Conservation (phyloP, 345 rosid species). For the Rhodamnia argentea region DNA sequence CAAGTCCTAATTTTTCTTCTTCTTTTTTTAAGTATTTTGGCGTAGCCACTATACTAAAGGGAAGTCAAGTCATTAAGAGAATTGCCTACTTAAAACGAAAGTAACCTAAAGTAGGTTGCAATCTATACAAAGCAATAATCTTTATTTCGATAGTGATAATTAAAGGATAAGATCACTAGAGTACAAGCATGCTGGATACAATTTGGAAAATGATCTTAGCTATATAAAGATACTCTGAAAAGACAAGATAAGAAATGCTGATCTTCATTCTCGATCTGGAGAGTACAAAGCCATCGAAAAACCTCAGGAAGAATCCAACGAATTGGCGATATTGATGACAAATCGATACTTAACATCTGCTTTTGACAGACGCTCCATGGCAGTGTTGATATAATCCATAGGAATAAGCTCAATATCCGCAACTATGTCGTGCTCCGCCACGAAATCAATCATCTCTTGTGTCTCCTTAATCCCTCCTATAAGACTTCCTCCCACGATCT, state of each 20-base stretch:
- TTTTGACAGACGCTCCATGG: constrained; percentile 9
- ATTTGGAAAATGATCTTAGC: neutral
- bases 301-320: neutral
- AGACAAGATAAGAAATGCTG: neutral
- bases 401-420: constrained; percentile 13
- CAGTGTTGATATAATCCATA: constrained; percentile 15
- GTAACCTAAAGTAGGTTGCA: neutral
- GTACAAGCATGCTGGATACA: neutral
- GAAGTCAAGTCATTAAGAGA: too few species aligned
- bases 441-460: constrained; percentile 20
- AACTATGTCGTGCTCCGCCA: constrained; percentile 8
- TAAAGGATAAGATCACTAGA: neutral
- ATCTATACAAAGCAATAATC: neutral
- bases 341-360: constrained; percentile 18
- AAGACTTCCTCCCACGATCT: constrained; percentile 5
- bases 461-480: constrained; percentile 26
- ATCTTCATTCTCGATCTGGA: neutral
- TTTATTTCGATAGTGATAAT: neutral
- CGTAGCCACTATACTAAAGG: too few species aligned
- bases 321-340: constrained; percentile 17
- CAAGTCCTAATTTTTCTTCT: too few species aligned
- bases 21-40: too few species aligned
- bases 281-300: neutral
- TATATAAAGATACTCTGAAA: neutral
- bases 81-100: neutral